phyloP scores from a whole-genome alignment of 768 basidiomycete species.

The Lanmaoa pseudosensibilis region DNA sequence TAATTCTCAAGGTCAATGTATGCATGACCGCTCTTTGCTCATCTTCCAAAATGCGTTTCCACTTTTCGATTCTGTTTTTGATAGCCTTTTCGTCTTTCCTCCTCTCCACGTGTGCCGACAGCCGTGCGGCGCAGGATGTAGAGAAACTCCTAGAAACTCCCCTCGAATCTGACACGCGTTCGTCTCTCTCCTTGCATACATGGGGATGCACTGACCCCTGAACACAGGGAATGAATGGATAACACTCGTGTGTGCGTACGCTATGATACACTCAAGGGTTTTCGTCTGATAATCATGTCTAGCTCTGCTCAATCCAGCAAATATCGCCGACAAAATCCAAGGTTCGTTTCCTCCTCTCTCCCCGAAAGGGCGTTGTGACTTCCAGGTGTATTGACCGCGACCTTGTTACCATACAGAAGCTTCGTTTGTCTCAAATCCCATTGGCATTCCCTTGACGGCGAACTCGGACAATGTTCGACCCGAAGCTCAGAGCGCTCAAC shows the following conservation, averaged over 20 bases:
- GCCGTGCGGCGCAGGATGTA: background rate
- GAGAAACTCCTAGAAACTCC: background rate
- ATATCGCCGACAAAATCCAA: background rate
- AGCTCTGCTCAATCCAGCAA: background rate
- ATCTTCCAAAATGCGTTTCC: constrained; percentile 3
- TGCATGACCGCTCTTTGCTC: background rate
- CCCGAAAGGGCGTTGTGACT: background rate
- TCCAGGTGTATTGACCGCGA: background rate
- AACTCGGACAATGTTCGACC: background rate
- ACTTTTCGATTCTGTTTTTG: background rate
- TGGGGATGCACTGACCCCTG: background rate
- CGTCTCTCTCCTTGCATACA: background rate
- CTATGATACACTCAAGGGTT: background rate
- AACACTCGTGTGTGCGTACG: background rate
- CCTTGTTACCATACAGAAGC: background rate
- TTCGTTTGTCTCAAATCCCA: background rate
- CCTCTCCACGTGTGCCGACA: background rate
- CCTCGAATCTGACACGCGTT: background rate
- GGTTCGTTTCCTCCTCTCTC: background rate
- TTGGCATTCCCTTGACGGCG: background rate
- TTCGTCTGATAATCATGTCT: background rate
- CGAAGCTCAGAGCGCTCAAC: background rate
- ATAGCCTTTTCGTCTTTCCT: background rate
- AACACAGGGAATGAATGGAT: constrained; percentile 4
- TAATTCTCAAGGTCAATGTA: background rate